A percentile compares a stretch with the other conserved stretches of the same genome.
These are phyloP conservation scores for Pelargonium australe DNA, from an alignment of 441 rosid species.

Conservation along the genomic window DNA sequence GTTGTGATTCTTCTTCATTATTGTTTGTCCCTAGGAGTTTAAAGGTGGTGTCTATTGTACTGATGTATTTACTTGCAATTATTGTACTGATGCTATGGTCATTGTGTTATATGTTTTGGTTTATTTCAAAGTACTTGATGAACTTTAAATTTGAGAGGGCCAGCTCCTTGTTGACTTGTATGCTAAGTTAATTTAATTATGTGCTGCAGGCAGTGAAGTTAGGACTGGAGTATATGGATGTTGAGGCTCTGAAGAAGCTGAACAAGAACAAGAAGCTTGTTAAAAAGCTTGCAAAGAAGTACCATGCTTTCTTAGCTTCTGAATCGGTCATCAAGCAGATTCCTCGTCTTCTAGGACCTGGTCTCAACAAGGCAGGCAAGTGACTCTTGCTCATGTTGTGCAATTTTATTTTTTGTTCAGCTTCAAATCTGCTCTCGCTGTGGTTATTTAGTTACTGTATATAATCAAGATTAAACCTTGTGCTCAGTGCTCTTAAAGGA, in stretches of 20 bases:
- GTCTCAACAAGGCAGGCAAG: conserved; percentile 99
- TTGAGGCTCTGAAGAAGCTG: conserved; percentile 80
- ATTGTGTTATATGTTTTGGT: too few species aligned
- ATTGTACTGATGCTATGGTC: too few species aligned
- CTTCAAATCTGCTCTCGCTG: background rate
- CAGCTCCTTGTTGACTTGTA: background rate
- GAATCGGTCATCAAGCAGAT: conserved; percentile 98
- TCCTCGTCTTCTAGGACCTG: conserved; percentile 97
- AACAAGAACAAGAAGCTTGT: conserved; percentile 97
- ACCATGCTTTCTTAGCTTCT: conserved; percentile 90
- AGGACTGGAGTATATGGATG: conserved; percentile 80
- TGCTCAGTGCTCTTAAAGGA: too few species aligned
- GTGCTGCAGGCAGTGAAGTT: conserved; percentile 62
- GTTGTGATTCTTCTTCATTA: too few species aligned
- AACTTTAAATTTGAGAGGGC: background rate
- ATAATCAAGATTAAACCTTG: too few species aligned
- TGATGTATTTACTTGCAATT: too few species aligned
- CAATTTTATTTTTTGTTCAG: background rate
- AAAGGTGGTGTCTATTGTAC: too few species aligned
- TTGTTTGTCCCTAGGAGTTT: too few species aligned
- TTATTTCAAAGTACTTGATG: background rate
- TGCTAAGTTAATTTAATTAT: background rate
- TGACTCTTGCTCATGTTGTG: background rate
- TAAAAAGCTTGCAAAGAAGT: conserved; percentile 90
- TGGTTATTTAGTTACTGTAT: background rate